These are phyloP conservation scores for Huntiella moniliformis DNA, from an alignment of 2,329 filamentous ascomycete species.

Conservation along the genomic window DNA sequence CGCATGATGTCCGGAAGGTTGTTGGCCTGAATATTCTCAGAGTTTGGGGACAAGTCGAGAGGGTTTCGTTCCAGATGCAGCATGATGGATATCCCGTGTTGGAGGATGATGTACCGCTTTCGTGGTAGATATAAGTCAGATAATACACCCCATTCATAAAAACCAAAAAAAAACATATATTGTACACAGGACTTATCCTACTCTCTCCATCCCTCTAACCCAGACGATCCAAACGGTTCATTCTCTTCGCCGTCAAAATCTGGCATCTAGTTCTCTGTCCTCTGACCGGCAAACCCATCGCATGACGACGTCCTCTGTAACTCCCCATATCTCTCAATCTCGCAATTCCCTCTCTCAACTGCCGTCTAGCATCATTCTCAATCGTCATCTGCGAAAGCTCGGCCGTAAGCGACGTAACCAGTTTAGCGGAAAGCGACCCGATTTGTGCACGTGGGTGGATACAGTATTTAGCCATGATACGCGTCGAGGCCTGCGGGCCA, in stretches of 20 bases:
- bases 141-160: background rate
- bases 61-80: constrained; percentile 49
- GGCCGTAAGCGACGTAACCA: constrained; percentile 62
- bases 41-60: constrained; percentile 67
- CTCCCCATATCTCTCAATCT: constrained; percentile 78
- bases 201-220: constrained; percentile 17
- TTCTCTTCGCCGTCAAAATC: constrained; percentile 38
- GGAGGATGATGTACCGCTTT: constrained; percentile 27
- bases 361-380: constrained; percentile 66
- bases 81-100: constrained; percentile 30
- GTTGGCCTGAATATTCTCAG: constrained; percentile 65
- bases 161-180: constrained; percentile 1
- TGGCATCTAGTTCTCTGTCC: constrained; percentile 77
- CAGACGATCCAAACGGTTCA: constrained; percentile 38
- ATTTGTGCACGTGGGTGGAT: constrained; percentile 73
- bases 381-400: constrained; percentile 85
- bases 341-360: constrained; percentile 68
- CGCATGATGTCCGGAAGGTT: constrained; percentile 54
- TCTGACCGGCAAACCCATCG: constrained; percentile 77
- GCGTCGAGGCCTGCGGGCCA: constrained; percentile 47
- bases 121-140: background rate
- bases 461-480: constrained; percentile 72
- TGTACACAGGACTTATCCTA: background rate
- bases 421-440: constrained; percentile 54
- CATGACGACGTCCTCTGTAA: constrained; percentile 76